Evolutionary conservation across 2,329 filamentous ascomycete species (phyloP).

Genomic region (Diatrype stigma): DNA sequence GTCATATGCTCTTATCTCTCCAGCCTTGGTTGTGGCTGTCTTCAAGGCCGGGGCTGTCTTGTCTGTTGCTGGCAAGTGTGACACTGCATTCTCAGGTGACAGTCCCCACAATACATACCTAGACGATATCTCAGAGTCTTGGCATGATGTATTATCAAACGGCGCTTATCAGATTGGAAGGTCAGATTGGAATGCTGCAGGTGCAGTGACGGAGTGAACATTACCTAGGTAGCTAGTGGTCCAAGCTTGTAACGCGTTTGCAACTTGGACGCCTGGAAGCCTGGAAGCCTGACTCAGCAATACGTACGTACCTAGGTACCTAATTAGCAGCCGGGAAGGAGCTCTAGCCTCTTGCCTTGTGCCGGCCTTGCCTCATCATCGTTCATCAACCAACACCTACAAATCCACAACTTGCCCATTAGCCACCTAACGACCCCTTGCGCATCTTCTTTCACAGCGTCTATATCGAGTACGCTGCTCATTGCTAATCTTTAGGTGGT

Average conservation of each 20-base stretch:
- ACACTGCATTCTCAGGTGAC: too few species aligned
- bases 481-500: neutral
- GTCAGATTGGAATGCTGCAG: neutral
- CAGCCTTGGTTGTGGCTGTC: neutral
- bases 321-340: neutral
- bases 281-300: conserved; percentile 1
- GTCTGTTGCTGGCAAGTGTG: neutral
- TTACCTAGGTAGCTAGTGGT: neutral
- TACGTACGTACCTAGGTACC: neutral
- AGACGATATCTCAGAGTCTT: too few species aligned
- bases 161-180: too few species aligned
- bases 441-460: neutral
- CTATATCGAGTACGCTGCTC: neutral
- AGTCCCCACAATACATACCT: neutral
- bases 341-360: neutral
- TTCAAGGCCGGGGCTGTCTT: neutral
- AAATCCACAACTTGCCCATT: neutral
- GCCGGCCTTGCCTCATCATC: neutral
- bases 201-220: too few species aligned
- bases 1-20: neutral
- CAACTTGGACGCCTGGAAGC: conserved; percentile 1
- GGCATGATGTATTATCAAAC: too few species aligned
- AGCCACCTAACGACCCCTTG: neutral
- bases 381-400: neutral
- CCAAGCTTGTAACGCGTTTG: neutral